Percentiles rank a stretch among this genome's conserved stretches.
These are phyloP conservation scores for Torulaspora pretoriensis DNA, from an alignment of 1,139 yeast species.

Conservation along the genomic window DNA sequence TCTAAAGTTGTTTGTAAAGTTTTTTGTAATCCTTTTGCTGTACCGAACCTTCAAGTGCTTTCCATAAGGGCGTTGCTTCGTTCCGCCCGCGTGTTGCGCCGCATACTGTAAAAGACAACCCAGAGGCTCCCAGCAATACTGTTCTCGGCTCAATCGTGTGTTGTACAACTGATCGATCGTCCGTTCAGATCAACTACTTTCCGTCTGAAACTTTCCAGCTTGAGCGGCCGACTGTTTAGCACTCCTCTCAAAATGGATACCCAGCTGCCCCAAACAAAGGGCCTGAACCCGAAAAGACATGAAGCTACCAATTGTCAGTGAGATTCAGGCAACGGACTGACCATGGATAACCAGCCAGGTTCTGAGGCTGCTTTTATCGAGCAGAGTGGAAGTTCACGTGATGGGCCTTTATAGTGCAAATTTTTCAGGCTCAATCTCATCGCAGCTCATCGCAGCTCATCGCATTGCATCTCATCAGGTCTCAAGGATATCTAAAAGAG, in stretches of 20 bases:
- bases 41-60: not conserved
- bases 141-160: not conserved
- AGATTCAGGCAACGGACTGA: not conserved
- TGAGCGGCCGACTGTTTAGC: not conserved
- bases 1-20: too few species aligned
- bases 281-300: not conserved
- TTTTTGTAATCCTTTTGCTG: not conserved
- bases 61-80: not conserved
- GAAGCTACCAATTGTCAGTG: not conserved
- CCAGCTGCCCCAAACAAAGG: not conserved
- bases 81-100: conserved; percentile 1
- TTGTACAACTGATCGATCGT: not conserved
- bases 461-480: conserved; percentile 1
- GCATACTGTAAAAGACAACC: not conserved
- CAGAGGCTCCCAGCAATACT: not conserved
- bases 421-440: conserved; percentile 18
- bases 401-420: conserved; percentile 1
- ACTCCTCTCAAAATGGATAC: not conserved
- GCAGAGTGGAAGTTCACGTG: not conserved
- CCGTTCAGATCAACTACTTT: not conserved
- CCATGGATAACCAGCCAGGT: too few species aligned
- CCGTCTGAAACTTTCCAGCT: too few species aligned
- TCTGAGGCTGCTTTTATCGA: not conserved
- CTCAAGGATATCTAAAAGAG: not conserved
- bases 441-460: conserved; percentile 24